Evolutionary conservation across 2,329 filamentous ascomycete species (phyloP), one percentile per base, ranked within the genome.

Genomic region (Stagonosporopsis vannaccii): DNA sequence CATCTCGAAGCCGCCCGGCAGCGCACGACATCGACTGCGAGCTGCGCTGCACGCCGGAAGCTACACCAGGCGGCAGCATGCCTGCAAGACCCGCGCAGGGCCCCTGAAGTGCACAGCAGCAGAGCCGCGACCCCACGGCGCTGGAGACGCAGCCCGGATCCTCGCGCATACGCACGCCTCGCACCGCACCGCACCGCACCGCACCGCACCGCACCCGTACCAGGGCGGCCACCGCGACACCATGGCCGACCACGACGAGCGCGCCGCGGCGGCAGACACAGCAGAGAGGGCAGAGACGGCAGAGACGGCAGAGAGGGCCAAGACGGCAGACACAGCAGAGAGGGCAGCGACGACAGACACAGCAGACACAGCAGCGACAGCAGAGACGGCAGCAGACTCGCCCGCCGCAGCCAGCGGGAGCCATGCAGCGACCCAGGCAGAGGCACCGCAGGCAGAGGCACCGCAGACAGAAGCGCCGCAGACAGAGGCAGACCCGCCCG

Each of bases 211-310:
- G 19, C 37, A 23, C 37, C 20, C 19, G 22, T 13, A 36, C 37
- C 19, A n/a, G 46, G 57, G 56, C 32, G 44, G 57, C 57, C 51
- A 59, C 39, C 41, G 42, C 13, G 59, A 44, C 66, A 68, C 66
- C 59, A 76, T 76, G 74, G 71, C 74, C 68, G 71, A 73, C 68
- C 60, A 62, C 61, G 65, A 66, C 22, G 37, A 32, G 17, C 19
- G 32, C 1, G 62, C 50, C 40, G 33, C 20, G n/a, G n/a, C 26
- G 15, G 32, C 43, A 61, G 42, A 62, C 61, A 22, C 60, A 66
- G 20, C 57, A n/a, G 23, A 4, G 5, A n/a, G 2, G 26, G 48
- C 20, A 30, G 49, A 35, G 23, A 1, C 3, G 30, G 17, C 36
- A 17, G 23, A 25, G 4, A 22, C 23, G 37, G 13, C 59, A 55